Percentiles rank a stretch among this genome's conserved stretches.
phyloP scores from a whole-genome alignment of 176 grass and related monocot genomes.

The Juncus effusus region DNA sequence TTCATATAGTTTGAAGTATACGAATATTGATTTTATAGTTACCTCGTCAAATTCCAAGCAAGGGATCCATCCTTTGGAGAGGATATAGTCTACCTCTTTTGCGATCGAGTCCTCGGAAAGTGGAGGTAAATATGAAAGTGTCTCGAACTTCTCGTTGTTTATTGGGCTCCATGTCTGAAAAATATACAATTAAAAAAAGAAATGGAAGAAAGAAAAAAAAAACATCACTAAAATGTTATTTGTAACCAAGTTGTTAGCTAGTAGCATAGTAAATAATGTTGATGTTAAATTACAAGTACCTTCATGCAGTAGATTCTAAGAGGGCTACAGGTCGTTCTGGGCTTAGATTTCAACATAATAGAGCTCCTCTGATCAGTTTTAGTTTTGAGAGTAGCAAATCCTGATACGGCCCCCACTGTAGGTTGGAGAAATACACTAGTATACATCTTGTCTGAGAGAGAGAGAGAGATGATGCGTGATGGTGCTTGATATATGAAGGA shows the following conservation, averaged over 20 bases:
- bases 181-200: not conserved
- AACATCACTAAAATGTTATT: not conserved
- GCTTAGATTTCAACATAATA: not conserved
- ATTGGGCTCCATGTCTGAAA: conserved; percentile 56
- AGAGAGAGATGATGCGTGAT: not conserved
- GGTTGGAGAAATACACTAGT: conserved; percentile 6
- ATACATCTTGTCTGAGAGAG: not conserved
- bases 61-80: conserved; percentile 60
- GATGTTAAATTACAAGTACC: conserved; percentile 23
- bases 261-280: not conserved
- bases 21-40: not conserved
- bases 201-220: not conserved
- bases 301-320: conserved; percentile 47
- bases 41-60: conserved; percentile 73
- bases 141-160: conserved; percentile 60
- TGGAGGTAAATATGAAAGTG: conserved; percentile 56
- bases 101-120: conserved; percentile 45
- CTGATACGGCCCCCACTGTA: not conserved
- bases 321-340: conserved; percentile 21
- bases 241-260: not conserved
- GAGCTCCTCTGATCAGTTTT: conserved; percentile 8
- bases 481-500: not conserved
- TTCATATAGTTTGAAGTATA: not conserved
- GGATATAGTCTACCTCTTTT: conserved; percentile 58
- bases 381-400: not conserved